Conservation (phyloP, 768 basidiomycete genomes). For the Tephrocybe sp. region DNA sequence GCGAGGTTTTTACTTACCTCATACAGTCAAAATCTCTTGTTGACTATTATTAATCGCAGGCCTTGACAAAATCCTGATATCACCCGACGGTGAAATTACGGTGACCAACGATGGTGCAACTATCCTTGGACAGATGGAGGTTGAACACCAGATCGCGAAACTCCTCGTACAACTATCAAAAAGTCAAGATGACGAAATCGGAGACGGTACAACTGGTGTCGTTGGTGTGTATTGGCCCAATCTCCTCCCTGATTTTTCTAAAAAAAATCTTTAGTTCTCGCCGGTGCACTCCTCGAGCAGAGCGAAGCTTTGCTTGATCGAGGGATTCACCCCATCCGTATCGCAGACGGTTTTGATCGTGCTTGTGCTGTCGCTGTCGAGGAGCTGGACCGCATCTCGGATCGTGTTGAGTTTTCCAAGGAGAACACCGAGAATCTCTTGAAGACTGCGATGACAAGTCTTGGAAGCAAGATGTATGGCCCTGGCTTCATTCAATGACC, state of each 20-base stretch:
- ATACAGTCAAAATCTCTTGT: constrained; percentile 1
- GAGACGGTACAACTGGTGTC: constrained; percentile 98
- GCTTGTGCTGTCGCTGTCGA: constrained; percentile 89
- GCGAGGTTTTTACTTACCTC: constrained; percentile 52
- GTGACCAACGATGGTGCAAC: constrained; percentile 99
- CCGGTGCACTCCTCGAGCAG: constrained; percentile 95
- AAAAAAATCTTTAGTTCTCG: constrained; percentile 61
- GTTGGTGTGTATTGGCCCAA: constrained; percentile 66
- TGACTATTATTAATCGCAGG: constrained; percentile 42
- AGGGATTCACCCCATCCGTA: constrained; percentile 98
- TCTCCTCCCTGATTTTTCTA: constrained; percentile 3
- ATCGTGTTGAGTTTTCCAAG: constrained; percentile 81
- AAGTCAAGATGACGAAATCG: constrained; percentile 99
- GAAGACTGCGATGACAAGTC: constrained; percentile 93
- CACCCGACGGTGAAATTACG: constrained; percentile 97
- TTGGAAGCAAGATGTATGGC: constrained; percentile 97
- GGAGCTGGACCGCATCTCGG: constrained; percentile 88
- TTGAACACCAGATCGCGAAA: constrained; percentile 99
- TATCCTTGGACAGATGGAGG: constrained; percentile 97
- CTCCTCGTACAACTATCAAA: constrained; percentile 94
- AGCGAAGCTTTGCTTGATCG: constrained; percentile 95
- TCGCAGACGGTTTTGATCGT: constrained; percentile 97
- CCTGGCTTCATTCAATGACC: not conserved
- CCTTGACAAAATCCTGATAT: constrained; percentile 92
- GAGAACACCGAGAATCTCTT: constrained; percentile 84